Percentiles rank a stretch among this genome's conserved stretches.
phyloP scores from a whole-genome alignment of 768 basidiomycete species.

The Cyathus striatus region DNA sequence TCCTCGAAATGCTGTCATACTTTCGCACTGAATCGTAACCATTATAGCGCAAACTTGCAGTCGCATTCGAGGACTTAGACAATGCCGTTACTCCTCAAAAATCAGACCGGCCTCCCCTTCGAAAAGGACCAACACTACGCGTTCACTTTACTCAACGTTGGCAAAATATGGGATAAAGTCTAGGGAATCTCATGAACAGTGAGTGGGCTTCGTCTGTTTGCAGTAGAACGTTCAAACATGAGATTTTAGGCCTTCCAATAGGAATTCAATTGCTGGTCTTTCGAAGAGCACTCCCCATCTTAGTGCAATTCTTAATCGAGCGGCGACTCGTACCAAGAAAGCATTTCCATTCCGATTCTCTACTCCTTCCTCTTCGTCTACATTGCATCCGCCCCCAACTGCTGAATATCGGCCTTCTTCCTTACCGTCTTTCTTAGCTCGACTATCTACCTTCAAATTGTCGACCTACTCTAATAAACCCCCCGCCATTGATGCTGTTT shows the following conservation, averaged over 20 bases:
- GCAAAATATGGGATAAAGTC: constrained; percentile 70
- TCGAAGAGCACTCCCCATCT: constrained; percentile 66
- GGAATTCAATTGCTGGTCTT: constrained; percentile 5
- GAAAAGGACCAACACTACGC: constrained; percentile 45
- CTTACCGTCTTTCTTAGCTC: constrained; percentile 62
- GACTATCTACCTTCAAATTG: constrained; percentile 74
- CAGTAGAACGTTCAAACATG: not conserved
- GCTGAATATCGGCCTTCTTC: constrained; percentile 81
- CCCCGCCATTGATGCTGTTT: constrained; percentile 65
- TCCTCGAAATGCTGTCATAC: no score
- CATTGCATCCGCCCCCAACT: constrained; percentile 25
- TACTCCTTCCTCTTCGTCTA: constrained; percentile 20
- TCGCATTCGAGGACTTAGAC: constrained; percentile 72
- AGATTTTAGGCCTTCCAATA: not conserved
- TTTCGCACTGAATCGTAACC: no score
- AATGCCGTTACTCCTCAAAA: constrained; percentile 43
- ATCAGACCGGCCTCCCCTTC: constrained; percentile 39
- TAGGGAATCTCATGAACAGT: constrained; percentile 33
- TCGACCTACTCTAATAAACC: constrained; percentile 81
- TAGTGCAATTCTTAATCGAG: constrained; percentile 64
- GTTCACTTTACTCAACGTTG: constrained; percentile 71
- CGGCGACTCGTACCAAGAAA: constrained; percentile 51
- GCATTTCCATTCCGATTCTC: constrained; percentile 40
- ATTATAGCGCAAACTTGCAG: constrained; percentile 73
- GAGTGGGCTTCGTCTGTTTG: constrained; percentile 3